These are phyloP conservation scores for Boletus vermiculosoides DNA, from an alignment of 768 basidiomycete species.

Conservation along the genomic window DNA sequence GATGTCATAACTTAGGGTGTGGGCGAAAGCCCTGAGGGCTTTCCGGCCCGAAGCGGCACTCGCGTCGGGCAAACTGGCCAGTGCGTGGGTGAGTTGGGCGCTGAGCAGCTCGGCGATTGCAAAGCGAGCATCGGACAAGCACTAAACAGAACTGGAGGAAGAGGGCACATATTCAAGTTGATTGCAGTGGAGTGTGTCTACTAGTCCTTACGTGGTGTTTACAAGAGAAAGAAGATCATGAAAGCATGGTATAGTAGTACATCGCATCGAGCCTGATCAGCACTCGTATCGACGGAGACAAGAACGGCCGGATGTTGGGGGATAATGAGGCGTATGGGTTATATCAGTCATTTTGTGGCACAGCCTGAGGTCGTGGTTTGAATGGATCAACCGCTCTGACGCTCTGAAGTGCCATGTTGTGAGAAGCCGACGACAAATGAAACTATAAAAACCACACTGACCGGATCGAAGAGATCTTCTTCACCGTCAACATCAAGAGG, in stretches of 20 bases:
- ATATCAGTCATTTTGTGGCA: background rate
- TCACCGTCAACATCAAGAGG: slow-evolving; percentile 27
- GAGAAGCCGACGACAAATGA: background rate
- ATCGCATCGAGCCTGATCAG: background rate
- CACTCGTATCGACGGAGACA: background rate
- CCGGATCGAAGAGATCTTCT: slow-evolving; percentile 21
- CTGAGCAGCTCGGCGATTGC: too few relatives aligned
- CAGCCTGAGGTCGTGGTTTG: background rate
- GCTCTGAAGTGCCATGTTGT: slow-evolving; percentile 2
- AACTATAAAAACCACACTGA: slow-evolving; percentile 1
- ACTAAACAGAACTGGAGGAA: too few relatives aligned
- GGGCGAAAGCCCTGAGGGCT: too few relatives aligned
- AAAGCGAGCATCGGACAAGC: too few relatives aligned
- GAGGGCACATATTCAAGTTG: too few relatives aligned
- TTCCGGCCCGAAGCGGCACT: too few relatives aligned
- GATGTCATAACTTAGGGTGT: too few relatives aligned
- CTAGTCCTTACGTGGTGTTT: background rate
- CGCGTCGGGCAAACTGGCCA: too few relatives aligned
- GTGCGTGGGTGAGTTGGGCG: too few relatives aligned
- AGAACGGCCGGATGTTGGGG: background rate
- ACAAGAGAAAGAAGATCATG: background rate
- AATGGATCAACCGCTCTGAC: slow-evolving; percentile 13
- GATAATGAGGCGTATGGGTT: background rate
- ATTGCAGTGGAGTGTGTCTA: background rate
- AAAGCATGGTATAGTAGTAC: background rate